Evolutionary conservation across 306 rosid species (phyloP).

Genomic region (Gillenia trifoliata): DNA sequence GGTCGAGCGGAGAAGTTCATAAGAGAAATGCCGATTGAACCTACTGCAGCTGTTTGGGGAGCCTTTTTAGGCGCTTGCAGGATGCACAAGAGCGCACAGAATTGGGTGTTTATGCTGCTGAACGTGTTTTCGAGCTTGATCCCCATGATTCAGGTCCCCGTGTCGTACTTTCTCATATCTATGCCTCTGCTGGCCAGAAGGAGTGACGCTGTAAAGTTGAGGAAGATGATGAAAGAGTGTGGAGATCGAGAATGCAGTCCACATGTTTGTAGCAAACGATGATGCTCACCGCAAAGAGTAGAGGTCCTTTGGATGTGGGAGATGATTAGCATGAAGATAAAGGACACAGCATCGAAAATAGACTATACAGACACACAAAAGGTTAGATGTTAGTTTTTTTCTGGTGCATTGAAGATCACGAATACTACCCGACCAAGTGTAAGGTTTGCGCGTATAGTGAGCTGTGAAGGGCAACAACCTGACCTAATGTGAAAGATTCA

Average conservation of each 20-base stretch:
- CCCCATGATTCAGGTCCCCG: constrained; percentile 36
- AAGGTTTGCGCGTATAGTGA: not conserved
- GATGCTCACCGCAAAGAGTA: constrained; percentile 20
- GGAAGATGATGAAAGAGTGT: constrained; percentile 32
- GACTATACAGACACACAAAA: not conserved
- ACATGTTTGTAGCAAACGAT: constrained; percentile 31
- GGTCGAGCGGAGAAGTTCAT: constrained; percentile 23
- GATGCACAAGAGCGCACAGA: constrained; percentile 30
- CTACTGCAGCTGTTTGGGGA: constrained; percentile 26
- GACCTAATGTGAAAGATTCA: not conserved
- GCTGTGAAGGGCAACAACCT: not conserved
- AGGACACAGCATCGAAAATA: no score
- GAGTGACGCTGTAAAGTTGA: constrained; percentile 25
- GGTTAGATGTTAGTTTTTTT: not conserved
- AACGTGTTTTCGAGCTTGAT: constrained; percentile 29
- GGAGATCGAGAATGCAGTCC: constrained; percentile 33
- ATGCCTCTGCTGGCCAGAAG: constrained; percentile 29
- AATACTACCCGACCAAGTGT: not conserved
- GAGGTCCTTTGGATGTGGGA: constrained; percentile 27
- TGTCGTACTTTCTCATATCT: constrained; percentile 23
- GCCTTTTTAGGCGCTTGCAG: constrained; percentile 36
- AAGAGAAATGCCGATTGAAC: constrained; percentile 22
- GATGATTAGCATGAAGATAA: constrained; percentile 19
- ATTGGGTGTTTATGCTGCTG: constrained; percentile 35
- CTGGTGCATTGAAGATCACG: not conserved